Evolutionary conservation across 2,329 filamentous ascomycete species (phyloP).

Genomic region (Neofusicoccum ribis): DNA sequence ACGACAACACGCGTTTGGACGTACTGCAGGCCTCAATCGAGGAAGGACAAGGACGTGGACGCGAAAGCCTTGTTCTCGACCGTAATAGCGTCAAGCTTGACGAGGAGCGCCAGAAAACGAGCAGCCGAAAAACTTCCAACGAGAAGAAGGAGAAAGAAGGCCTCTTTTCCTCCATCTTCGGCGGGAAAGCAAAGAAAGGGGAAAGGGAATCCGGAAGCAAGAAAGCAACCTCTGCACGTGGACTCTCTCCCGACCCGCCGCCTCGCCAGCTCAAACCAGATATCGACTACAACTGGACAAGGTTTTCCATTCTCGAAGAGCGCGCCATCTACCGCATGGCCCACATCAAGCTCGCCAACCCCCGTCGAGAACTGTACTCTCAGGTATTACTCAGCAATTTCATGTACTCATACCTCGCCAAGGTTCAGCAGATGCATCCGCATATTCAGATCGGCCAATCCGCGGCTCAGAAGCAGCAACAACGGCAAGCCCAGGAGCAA

Average conservation of each 20-base stretch:
- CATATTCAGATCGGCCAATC: slow-evolving; percentile 89
- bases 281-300: slow-evolving; percentile 92
- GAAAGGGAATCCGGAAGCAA: slow-evolving; percentile 70
- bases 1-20: slow-evolving; percentile 78
- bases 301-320: slow-evolving; percentile 93
- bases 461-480: slow-evolving; percentile 66
- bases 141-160: slow-evolving; percentile 89
- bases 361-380: slow-evolving; percentile 84
- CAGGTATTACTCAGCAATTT: slow-evolving; percentile 98
- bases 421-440: slow-evolving; percentile 98
- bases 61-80: slow-evolving; percentile 83
- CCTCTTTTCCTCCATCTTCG: slow-evolving; percentile 92
- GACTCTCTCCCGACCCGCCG: slow-evolving; percentile 74
- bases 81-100: slow-evolving; percentile 74
- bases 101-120: slow-evolving; percentile 81
- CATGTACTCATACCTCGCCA: slow-evolving; percentile 98
- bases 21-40: slow-evolving; percentile 88
- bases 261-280: slow-evolving; percentile 76
- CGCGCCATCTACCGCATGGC: slow-evolving; percentile 98
- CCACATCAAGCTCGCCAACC: slow-evolving; percentile 98
- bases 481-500: slow-evolving; percentile 56
- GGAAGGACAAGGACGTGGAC: slow-evolving; percentile 57
- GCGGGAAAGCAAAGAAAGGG: slow-evolving; percentile 82
- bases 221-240: slow-evolving; percentile 69
- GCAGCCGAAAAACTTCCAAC: slow-evolving; percentile 66